Base-by-base conservation (phyloP, 495 filamentous ascomycete genomes). In the Lophium mytilinum region DNA sequence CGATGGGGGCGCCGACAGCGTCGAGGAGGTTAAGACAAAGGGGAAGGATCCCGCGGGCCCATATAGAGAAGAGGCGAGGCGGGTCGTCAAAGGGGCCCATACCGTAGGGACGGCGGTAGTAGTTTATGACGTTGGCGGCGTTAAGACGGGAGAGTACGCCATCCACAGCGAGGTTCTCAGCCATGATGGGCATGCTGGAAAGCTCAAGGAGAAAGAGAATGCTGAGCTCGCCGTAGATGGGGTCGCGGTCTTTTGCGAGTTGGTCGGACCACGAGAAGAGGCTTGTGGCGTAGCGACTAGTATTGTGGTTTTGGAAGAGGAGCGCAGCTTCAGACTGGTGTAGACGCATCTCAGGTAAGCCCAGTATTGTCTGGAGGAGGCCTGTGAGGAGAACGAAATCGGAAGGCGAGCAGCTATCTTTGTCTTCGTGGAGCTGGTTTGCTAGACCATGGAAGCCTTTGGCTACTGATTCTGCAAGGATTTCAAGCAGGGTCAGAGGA, bases 241-340 rank as follows among this genome's bases (percentile, higher is more conserved):
- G 94, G 61, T 98, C 92, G 33, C 84, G 83, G 50, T 83, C 80
- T 12, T 80, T 63, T 14, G 71, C 70, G 42, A 93, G 78, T 58
- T 84, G 83, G 69, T 97, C 89, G 14, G 93, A 83, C 94, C 94
- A 99, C 6, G 89, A 95, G 70, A 94, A 96, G 49, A 99, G 78
- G 11, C 87, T 88, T 14, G 85, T 84, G 0, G 90, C 90, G 50
- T 87, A 84, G 58, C 91, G 85, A n/a, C 84, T 78, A 3, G 84
- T 83, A 53, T 78, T 75, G 52, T 79, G 76, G 37, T 83, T 76
- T 11, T 77, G 68, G 53, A 93, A 81, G 66, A 86, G 78, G 39
- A 80, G 69, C 21, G 78, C 72, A 64, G 87, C 75, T 62, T 83
- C 81, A 45, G 79, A 80, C 62, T 84, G 75, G 59, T 77, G 80